Base-by-base conservation (phyloP, 371 early-diverging fungal species). In the Mortierella sp. region DNA sequence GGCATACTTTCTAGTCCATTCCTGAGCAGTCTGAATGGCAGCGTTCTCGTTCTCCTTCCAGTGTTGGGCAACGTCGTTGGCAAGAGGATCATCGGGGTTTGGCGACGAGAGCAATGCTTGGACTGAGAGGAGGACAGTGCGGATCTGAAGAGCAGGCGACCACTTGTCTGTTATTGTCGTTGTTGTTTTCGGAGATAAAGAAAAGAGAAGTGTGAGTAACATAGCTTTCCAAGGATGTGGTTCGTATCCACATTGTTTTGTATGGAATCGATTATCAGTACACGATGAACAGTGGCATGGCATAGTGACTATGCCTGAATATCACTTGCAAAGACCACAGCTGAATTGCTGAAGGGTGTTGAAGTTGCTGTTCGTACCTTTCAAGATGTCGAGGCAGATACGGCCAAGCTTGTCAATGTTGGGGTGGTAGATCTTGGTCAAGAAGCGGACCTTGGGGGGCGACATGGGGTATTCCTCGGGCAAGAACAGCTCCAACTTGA, bases 401-500 rank as follows among this genome's bases (percentile, higher is more conserved):
- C 99, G 95, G 13, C 99, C 99, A 55, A 97, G 94, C 88, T 97
- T 97, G 90, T 99, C 99, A 87, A 99, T 98, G 89, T 99, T 99
- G 50, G 99, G 99, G 91, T 99, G 99, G 91, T 99, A 99, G 88
- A 99, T 99, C 88, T 96, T 96, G 71, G 99, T 98, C 88, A 99
- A 88, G 89, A 99, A 99, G 50, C 98, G 96, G 64, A 99, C 98
- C 88, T 98, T 98, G 71, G 99, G 99, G 51, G 99, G 99, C 3
- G 95, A 95, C 97, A 98, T 98, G 44, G 99, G 99, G 86, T 99
- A 99, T 54, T 98, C 98, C 77, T 99, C 99, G 67, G 99, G 98
- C 82, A 99, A 91, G 84, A 96, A 97, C 61, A 99, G 91, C 82
- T 98, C 99, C 74, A 99, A 92, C 80, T 94, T 97, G 91, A 99